phyloP scores from a whole-genome alignment of 2,329 filamentous ascomycete species.

The Sclerotinia sclerotiorum region DNA sequence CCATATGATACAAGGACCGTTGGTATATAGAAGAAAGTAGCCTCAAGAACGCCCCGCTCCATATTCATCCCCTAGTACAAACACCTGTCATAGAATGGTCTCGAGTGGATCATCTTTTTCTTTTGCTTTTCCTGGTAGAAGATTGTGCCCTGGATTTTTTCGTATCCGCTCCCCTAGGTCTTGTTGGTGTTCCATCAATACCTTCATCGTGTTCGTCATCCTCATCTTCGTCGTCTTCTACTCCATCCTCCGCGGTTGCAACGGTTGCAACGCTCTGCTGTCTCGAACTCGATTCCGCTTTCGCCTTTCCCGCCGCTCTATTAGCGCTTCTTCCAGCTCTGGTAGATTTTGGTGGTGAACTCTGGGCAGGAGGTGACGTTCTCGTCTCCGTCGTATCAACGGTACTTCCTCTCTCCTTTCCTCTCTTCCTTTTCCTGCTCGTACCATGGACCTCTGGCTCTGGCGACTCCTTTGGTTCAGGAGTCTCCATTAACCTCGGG shows the following conservation, averaged over 20 bases:
- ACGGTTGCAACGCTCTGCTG: constrained; percentile 41
- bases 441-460: constrained; percentile 18
- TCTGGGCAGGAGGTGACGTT: constrained; percentile 44
- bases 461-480: constrained; percentile 29
- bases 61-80: background rate
- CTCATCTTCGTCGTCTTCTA: constrained; percentile 40
- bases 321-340: constrained; percentile 39
- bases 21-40: background rate
- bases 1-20: constrained; percentile 5
- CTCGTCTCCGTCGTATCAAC: constrained; percentile 52
- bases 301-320: constrained; percentile 47
- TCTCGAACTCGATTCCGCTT: constrained; percentile 42
- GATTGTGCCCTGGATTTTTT: constrained; percentile 31
- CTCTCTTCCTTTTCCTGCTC: constrained; percentile 38
- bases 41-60: constrained; percentile 10
- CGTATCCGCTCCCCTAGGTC: constrained; percentile 30
- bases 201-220: constrained; percentile 43
- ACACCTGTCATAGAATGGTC: background rate
- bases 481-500: constrained; percentile 33
- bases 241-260: constrained; percentile 41
- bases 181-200: constrained; percentile 36
- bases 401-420: constrained; percentile 47
- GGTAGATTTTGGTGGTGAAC: constrained; percentile 45
- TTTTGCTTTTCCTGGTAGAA: constrained; percentile 36
- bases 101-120: constrained; percentile 32